Evolutionary conservation across 805 yeast genomes (phyloP).

Genomic region (Spathaspora passalidarum): DNA sequence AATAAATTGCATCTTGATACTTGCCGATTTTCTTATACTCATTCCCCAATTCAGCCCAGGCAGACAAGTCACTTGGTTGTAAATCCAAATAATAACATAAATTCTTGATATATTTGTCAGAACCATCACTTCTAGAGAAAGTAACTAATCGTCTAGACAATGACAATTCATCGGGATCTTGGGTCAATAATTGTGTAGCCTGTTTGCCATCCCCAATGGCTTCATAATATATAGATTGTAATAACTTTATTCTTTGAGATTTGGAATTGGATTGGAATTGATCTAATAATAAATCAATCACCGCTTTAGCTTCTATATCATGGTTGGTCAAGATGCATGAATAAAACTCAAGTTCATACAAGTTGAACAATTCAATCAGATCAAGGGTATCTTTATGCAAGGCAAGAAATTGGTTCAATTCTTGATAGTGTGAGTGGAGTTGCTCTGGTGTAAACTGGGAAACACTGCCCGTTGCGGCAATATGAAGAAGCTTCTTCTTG

Average conservation of each 20-base stretch:
- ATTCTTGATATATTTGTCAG: slow-evolving; percentile 47
- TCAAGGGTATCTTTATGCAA: slow-evolving; percentile 27
- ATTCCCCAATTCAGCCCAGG: slow-evolving; percentile 76
- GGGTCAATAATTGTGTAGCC: slow-evolving; percentile 27
- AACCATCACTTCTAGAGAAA: slow-evolving; percentile 14
- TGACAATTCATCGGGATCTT: slow-evolving; percentile 32
- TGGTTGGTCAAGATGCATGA: slow-evolving; percentile 56
- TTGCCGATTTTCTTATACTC: slow-evolving; percentile 60
- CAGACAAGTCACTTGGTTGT: slow-evolving; percentile 71
- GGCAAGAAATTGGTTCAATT: slow-evolving; percentile 35
- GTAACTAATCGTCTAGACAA: slow-evolving; percentile 37
- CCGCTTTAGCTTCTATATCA: slow-evolving; percentile 68
- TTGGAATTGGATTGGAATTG: slow-evolving; percentile 42
- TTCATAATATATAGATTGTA: slow-evolving; percentile 57
- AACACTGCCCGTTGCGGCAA: slow-evolving; percentile 52
- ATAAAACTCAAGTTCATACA: slow-evolving; percentile 72
- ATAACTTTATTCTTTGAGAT: slow-evolving; percentile 54
- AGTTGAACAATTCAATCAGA: slow-evolving; percentile 48
- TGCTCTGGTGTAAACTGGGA: slow-evolving; percentile 47
- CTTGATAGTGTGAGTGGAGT: slow-evolving; percentile 33
- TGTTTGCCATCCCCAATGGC: slow-evolving; percentile 40
- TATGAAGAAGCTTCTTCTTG: slow-evolving; percentile 47
- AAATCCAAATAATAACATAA: slow-evolving; percentile 54
- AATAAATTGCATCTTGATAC: slow-evolving; percentile 62
- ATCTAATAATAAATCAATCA: slow-evolving; percentile 65